Evolutionary conservation across 345 rosid species (phyloP).

Genomic region (Populus nigra): DNA sequence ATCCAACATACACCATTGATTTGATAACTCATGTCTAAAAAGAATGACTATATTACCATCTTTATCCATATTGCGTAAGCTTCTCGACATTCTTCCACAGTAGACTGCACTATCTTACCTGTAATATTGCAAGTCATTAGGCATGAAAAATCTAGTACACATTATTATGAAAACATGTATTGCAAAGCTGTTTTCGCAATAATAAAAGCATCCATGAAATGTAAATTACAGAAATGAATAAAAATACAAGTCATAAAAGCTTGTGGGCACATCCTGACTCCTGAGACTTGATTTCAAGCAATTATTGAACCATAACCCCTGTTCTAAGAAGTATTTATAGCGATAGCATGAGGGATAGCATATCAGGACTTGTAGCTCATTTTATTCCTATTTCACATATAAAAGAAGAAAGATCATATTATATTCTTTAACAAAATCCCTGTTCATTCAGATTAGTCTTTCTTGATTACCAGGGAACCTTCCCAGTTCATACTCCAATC

Average conservation of each 20-base stretch:
- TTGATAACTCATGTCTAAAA: background rate
- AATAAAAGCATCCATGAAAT: background rate
- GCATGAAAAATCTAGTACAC: conserved; percentile 7
- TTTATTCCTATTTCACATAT: too few relatives aligned
- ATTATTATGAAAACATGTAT: background rate
- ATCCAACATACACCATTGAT: conserved; percentile 5
- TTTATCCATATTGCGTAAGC: conserved; percentile 68
- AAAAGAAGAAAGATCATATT: background rate
- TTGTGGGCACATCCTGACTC: background rate
- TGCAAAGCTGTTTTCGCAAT: background rate
- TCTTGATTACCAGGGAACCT: background rate
- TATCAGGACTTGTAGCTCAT: background rate
- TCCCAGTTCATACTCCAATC: background rate
- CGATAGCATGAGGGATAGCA: background rate
- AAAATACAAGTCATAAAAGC: background rate
- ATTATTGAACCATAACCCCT: background rate
- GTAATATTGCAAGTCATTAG: conserved; percentile 13
- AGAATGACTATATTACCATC: conserved; percentile 44
- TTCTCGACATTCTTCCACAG: conserved; percentile 83
- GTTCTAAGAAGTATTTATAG: background rate
- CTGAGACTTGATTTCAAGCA: background rate
- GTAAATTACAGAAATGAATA: background rate
- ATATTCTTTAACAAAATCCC: background rate
- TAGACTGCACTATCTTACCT: conserved; percentile 92
- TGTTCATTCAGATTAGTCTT: background rate